Conservation (phyloP, 164 flowering plant genomes). For the Berberis thunbergii region DNA sequence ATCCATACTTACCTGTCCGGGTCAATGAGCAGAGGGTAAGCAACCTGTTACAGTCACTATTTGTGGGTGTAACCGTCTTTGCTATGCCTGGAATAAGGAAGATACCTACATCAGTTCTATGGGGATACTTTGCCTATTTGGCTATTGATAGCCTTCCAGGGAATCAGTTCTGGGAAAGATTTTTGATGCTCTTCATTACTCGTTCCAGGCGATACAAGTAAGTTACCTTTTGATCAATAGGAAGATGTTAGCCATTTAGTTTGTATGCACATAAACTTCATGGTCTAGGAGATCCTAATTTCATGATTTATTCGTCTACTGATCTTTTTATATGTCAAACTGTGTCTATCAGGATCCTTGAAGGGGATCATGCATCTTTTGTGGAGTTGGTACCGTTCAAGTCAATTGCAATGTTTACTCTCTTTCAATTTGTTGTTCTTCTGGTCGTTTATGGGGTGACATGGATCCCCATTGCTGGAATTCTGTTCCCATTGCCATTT, state of each 20-base stretch:
- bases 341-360: constrained; percentile 35
- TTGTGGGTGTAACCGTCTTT: constrained; percentile 36
- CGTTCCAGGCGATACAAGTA: constrained; percentile 57
- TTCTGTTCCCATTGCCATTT: constrained; percentile 77
- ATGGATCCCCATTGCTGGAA: constrained; percentile 83
- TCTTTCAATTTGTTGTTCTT: constrained; percentile 50
- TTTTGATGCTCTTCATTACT: constrained; percentile 49
- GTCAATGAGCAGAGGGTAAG: constrained; percentile 76
- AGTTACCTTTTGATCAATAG: constrained; percentile 7
- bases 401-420: constrained; percentile 42
- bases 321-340: background rate
- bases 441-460: constrained; percentile 67
- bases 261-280: background rate
- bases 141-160: constrained; percentile 82
- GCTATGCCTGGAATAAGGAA: constrained; percentile 43
- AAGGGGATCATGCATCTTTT: constrained; percentile 57
- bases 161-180: constrained; percentile 77
- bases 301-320: background rate
- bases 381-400: constrained; percentile 71
- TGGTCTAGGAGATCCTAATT: background rate
- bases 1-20: constrained; percentile 60
- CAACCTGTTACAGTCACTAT: constrained; percentile 59
- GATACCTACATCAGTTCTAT: constrained; percentile 59
- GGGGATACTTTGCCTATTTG: constrained; percentile 83
- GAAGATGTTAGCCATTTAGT: background rate